Conservation (phyloP, 2,329 filamentous ascomycete species). For the Aotearoamyces nothofagi region DNA sequence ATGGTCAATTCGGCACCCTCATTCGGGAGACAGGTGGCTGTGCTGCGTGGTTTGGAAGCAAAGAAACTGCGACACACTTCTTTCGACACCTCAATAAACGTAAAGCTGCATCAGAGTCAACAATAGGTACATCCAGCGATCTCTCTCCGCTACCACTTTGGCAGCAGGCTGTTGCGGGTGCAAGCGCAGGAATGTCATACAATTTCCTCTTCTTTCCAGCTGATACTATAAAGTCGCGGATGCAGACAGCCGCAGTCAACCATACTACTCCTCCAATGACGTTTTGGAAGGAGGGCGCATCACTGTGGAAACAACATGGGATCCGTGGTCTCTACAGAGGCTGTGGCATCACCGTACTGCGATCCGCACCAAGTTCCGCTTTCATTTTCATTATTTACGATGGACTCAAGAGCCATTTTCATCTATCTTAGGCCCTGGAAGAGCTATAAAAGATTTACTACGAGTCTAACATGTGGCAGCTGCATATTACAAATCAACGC, state of each 20-base stretch:
- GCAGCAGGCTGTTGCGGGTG: conserved; percentile 80
- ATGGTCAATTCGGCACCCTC: conserved; percentile 82
- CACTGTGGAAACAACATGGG: conserved; percentile 72
- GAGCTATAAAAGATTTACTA: no score
- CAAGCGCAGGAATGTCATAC: conserved; percentile 80
- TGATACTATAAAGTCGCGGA: conserved; percentile 92
- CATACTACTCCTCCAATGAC: conserved; percentile 33
- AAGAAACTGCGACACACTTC: conserved; percentile 62
- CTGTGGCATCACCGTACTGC: conserved; percentile 80
- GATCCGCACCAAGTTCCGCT: conserved; percentile 88
- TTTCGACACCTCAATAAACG: conserved; percentile 42
- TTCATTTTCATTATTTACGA: conserved; percentile 97
- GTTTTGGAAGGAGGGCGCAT: conserved; percentile 57
- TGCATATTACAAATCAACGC: no score
- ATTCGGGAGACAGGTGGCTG: conserved; percentile 88
- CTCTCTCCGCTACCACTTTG: conserved; percentile 54
- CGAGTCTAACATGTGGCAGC: no score
- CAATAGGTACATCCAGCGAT: conserved; percentile 5
- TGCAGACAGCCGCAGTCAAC: conserved; percentile 70
- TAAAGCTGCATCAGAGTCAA: conserved; percentile 1
- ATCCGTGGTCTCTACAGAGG: conserved; percentile 79
- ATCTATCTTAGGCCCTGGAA: conserved; percentile 22
- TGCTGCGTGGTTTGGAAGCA: conserved; percentile 88
- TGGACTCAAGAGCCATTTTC: conserved; percentile 57
- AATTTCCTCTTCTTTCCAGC: conserved; percentile 97